Percentiles rank a stretch among this genome's conserved stretches.
Evolutionary conservation across 139 green algal species (phyloP).

Genomic region (Asterochloris erici): DNA sequence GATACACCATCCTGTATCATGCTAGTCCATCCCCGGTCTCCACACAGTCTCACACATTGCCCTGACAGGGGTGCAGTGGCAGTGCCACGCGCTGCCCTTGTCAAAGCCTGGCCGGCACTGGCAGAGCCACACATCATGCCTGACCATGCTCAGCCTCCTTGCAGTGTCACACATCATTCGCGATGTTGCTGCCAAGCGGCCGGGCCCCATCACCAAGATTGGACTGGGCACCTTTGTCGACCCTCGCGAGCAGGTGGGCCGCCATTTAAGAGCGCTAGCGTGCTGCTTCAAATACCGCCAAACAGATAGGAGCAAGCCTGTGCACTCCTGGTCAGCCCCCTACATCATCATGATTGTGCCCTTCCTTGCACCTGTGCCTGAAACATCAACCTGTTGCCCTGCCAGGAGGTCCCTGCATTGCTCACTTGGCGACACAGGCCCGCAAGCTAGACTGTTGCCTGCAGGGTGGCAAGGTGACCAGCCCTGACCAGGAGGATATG

Average conservation of each 20-base stretch:
- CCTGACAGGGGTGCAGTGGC: no score
- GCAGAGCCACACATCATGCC: not conserved
- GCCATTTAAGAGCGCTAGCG: not conserved
- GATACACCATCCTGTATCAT: no score
- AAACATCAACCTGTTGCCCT: no score
- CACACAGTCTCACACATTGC: no score
- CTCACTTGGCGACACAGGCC: no score
- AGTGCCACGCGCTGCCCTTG: no score
- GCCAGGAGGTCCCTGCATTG: no score
- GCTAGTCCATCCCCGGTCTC: no score
- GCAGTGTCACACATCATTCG: conserved; percentile 46
- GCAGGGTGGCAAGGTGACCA: conserved; percentile 39
- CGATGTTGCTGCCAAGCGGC: conserved; percentile 35
- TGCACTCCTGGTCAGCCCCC: not conserved
- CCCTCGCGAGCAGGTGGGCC: conserved; percentile 32
- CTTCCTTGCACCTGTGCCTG: no score
- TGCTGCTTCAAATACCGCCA: not conserved
- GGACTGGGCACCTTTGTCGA: conserved; percentile 54
- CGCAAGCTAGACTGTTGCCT: no score
- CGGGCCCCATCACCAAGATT: conserved; percentile 31
- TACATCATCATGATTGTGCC: no score
- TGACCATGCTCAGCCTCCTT: not conserved
- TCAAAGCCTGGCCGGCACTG: no score
- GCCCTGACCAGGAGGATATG: conserved; percentile 8
- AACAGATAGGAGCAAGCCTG: not conserved